Base-by-base conservation (phyloP, 768 basidiomycete species). In the Nidularia sp. region DNA sequence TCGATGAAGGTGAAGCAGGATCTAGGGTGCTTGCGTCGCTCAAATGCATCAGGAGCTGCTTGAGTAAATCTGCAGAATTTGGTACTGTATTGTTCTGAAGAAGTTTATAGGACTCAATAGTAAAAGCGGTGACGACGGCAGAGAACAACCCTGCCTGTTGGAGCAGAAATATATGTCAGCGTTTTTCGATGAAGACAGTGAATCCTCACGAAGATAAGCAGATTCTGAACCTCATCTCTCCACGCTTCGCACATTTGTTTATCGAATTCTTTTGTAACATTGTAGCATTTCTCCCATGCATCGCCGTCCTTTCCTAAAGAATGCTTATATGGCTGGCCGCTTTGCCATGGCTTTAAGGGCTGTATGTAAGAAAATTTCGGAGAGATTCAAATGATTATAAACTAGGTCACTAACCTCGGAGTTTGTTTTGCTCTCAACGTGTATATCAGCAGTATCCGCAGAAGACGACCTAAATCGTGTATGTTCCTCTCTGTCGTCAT, bases 71-170 rank as follows among this genome's bases (percentile, higher is more conserved):
- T 34, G 52, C 53, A 6, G 61, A 60, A 8, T 54, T 56, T 6
- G 55, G 55, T 18, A 34, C 45, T 0, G 61, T 53, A 48, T 69
- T 54, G 18, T 52, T 57, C 9, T 55, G 42, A 15, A 70, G 56
- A 18, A 53, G 51, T n/a, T 58, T 53, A 48, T 67, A 60, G 35
- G 57, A 63, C 45, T 66, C 57, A 15, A 68, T 60, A 8, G 64
- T 63, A 49, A 70, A 70, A 5, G 70, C 56, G 5, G 64, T 66
- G 25, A 63, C 55, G 3, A 62, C 64, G 6, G 65, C 62, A 33
- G 66, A 68, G 49, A 70, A 70, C 4, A 70, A 55, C 58, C 69
- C 69, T 33, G 65, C 60, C 68, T 70, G 36, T 1, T 18, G 18
- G 12, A 50, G 12, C 7, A 18, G 8, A n/a, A 29, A 15, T 18